Conservation (phyloP, 805 yeast species). For the Teunomyces cretensis region DNA sequence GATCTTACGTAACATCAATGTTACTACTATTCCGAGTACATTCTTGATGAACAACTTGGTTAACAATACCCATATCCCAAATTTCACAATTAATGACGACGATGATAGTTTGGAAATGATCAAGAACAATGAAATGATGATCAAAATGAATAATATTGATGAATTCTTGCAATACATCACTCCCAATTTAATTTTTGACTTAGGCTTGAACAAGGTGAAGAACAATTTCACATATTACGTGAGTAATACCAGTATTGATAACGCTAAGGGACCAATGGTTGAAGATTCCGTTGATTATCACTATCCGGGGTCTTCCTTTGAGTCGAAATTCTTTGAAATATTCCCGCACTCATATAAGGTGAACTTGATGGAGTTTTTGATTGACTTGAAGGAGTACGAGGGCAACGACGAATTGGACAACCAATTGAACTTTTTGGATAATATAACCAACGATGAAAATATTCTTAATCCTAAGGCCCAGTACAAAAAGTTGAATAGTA, state of each 20-base stretch:
- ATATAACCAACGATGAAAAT: constrained; percentile 32
- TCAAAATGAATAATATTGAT: constrained; percentile 27
- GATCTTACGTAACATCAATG: constrained; percentile 61
- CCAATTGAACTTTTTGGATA: constrained; percentile 38
- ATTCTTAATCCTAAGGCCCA: constrained; percentile 23
- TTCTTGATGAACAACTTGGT: constrained; percentile 43
- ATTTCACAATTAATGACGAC: constrained; percentile 32
- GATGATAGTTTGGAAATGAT: constrained; percentile 31
- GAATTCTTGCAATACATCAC: constrained; percentile 40
- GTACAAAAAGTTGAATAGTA: constrained; percentile 18
- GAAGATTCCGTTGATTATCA: constrained; percentile 1
- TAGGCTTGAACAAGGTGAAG: constrained; percentile 23
- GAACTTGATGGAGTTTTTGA: constrained; percentile 33
- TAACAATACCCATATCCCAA: constrained; percentile 17
- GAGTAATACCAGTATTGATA: constrained; percentile 1
- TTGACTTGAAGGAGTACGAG: constrained; percentile 20
- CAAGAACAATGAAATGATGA: constrained; percentile 30
- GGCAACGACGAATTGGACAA: constrained; percentile 21
- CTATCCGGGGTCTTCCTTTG: constrained; percentile 12
- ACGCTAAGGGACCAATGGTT: constrained; percentile 6
- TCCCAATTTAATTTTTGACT: constrained; percentile 40
- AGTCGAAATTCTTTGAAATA: constrained; percentile 17
- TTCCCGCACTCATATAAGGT: constrained; percentile 36
- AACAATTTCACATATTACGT: constrained; percentile 12
- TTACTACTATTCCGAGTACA: constrained; percentile 57